phyloP scores from a whole-genome alignment of 176 grass and related monocot species.

The Oryza officinalis region DNA sequence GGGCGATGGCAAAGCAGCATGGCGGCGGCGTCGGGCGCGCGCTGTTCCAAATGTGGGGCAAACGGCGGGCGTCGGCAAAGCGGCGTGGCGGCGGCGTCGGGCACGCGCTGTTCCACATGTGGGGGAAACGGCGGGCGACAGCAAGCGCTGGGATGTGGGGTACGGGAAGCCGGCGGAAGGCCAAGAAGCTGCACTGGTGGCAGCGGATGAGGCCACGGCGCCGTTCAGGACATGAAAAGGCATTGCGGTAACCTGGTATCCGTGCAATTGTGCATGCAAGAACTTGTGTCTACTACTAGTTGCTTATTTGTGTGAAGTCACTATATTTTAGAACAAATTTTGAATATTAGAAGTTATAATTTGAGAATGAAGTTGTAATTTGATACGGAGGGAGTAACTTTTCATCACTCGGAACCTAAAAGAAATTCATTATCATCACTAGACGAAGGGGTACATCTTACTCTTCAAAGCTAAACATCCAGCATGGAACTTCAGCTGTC shows the following conservation, averaged over 20 bases:
- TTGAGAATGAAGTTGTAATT: too few relatives aligned
- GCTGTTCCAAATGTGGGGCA: constrained; percentile 35
- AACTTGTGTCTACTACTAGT: background rate
- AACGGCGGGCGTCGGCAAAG: constrained; percentile 1
- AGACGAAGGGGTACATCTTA: too few relatives aligned
- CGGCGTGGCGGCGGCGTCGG: background rate
- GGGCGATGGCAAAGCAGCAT: background rate
- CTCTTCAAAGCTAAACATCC: background rate
- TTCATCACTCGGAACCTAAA: too few relatives aligned
- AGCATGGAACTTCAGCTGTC: background rate
- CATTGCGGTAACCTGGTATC: background rate
- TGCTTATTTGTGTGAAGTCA: too few relatives aligned
- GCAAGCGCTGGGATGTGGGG: background rate
- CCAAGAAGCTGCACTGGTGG: constrained; percentile 66
- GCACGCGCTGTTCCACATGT: constrained; percentile 33
- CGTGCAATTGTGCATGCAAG: background rate
- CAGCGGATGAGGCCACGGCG: constrained; percentile 34
- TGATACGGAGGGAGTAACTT: background rate
- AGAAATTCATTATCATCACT: too few relatives aligned
- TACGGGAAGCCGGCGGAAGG: constrained; percentile 7
- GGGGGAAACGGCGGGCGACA: constrained; percentile 18
- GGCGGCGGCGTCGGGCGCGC: background rate
- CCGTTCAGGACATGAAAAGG: constrained; percentile 21
- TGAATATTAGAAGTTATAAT: too few relatives aligned
- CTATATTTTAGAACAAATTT: too few relatives aligned